phyloP scores from a whole-genome alignment of 495 filamentous ascomycete species.

The Penicillium subrubescens region DNA sequence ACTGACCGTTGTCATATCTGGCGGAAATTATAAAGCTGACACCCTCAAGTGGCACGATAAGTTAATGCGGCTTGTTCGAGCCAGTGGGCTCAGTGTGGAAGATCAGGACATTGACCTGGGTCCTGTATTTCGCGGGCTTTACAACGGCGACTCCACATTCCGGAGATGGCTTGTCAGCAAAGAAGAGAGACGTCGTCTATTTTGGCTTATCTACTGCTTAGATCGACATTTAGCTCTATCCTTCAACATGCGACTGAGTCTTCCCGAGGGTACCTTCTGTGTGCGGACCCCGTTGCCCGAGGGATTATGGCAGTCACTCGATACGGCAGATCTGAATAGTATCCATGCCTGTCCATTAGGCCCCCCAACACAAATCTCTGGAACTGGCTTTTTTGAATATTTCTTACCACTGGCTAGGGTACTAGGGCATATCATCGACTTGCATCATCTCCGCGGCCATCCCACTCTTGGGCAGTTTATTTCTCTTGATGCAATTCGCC shows the following conservation, averaged over 20 bases:
- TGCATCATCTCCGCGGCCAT: slow-evolving; percentile 77
- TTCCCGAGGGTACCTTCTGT: slow-evolving; percentile 49
- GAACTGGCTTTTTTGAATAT: slow-evolving; percentile 66
- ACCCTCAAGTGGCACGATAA: slow-evolving; percentile 38
- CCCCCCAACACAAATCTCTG: slow-evolving; percentile 30
- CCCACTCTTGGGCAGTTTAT: slow-evolving; percentile 61
- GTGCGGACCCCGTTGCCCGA: slow-evolving; percentile 38
- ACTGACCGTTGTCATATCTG: slow-evolving; percentile 31
- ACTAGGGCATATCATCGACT: slow-evolving; percentile 78
- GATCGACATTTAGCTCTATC: slow-evolving; percentile 54
- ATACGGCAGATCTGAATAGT: slow-evolving; percentile 22
- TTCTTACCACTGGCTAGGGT: slow-evolving; percentile 84
- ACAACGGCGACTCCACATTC: slow-evolving; percentile 22
- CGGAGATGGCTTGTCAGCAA: slow-evolving; percentile 26
- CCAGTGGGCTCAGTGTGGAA: slow-evolving; percentile 29
- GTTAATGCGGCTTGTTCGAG: slow-evolving; percentile 28
- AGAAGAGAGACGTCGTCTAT: slow-evolving; percentile 51
- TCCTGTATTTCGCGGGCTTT: slow-evolving; percentile 20
- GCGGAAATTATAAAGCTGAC: slow-evolving; percentile 36
- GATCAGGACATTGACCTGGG: slow-evolving; percentile 26
- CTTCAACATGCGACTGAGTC: slow-evolving; percentile 48
- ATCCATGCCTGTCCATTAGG: slow-evolving; percentile 29
- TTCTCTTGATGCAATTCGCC: slow-evolving; percentile 17
- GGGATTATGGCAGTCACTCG: slow-evolving; percentile 35
- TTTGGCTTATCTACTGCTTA: slow-evolving; percentile 54